Conservation (phyloP, 345 rosid species). For the Erodium maritimum region DNA sequence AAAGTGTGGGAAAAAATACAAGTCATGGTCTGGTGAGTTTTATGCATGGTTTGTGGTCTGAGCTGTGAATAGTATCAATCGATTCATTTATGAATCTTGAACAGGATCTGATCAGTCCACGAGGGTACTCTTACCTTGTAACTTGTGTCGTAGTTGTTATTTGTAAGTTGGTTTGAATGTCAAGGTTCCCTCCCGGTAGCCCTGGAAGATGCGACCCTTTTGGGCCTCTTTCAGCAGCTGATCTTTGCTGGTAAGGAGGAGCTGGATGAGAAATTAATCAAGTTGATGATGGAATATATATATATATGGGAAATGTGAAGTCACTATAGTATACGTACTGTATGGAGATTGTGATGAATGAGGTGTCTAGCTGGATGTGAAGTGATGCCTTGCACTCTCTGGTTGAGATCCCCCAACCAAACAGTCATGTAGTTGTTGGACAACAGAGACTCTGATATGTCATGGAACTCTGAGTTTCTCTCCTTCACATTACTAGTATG, state of each 20-base stretch:
- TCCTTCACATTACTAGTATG: constrained; percentile 40
- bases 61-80: constrained; percentile 23
- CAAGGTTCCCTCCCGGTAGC: constrained; percentile 48
- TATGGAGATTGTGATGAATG: constrained; percentile 38
- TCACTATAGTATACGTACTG: constrained; percentile 17
- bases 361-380: constrained; percentile 40
- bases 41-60: constrained; percentile 36
- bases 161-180: constrained; percentile 61
- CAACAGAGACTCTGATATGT: constrained; percentile 39
- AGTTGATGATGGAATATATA: not conserved
- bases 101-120: constrained; percentile 36
- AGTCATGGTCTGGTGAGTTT: too few relatives aligned
- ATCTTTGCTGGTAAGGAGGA: constrained; percentile 47
- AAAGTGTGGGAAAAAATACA: too few relatives aligned
- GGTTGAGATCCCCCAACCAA: constrained; percentile 66
- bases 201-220: constrained; percentile 48
- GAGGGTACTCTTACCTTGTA: constrained; percentile 44
- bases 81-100: constrained; percentile 29
- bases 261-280: constrained; percentile 15
- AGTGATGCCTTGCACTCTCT: constrained; percentile 43
- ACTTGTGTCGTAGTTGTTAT: constrained; percentile 49
- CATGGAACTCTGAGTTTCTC: constrained; percentile 28
- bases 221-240: constrained; percentile 65
- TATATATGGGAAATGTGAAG: not conserved
- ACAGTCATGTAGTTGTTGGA: constrained; percentile 31